Percentiles rank a stretch among this genome's conserved stretches.
These are phyloP conservation scores for Hypoxylon sp. DNA, from an alignment of 2,329 filamentous ascomycete genomes.

Conservation along the genomic window DNA sequence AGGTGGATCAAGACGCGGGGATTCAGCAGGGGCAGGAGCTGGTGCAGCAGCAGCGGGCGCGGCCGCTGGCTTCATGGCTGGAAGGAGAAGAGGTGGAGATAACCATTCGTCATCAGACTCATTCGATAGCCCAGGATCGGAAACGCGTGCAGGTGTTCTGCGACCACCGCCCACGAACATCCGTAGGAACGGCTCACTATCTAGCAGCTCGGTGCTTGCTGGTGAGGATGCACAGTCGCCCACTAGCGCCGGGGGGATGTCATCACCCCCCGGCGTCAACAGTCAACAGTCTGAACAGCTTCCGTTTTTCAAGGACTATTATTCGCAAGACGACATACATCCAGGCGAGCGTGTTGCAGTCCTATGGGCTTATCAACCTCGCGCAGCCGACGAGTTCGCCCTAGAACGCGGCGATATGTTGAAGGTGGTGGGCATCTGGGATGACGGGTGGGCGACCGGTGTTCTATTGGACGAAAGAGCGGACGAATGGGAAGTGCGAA, in stretches of 20 bases:
- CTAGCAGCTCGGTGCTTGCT: constrained; percentile 82
- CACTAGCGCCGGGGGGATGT: constrained; percentile 77
- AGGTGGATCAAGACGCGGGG: constrained; percentile 61
- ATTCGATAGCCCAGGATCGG: constrained; percentile 78
- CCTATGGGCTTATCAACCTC: constrained; percentile 96
- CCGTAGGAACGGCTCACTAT: constrained; percentile 88
- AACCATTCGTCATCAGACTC: constrained; percentile 78
- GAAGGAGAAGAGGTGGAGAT: constrained; percentile 60
- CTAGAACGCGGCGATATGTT: constrained; percentile 97
- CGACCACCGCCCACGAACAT: constrained; percentile 68
- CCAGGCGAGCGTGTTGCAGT: constrained; percentile 90
- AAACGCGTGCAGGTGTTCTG: constrained; percentile 66
- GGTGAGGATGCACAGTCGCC: constrained; percentile 80
- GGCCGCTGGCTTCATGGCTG: constrained; percentile 61
- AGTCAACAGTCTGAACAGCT: constrained; percentile 96
- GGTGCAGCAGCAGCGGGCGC: constrained; percentile 61
- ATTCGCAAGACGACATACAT: constrained; percentile 95
- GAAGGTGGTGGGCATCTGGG: constrained; percentile 98
- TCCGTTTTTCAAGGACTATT: constrained; percentile 98
- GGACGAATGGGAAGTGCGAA: constrained; percentile 86
- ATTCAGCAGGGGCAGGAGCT: constrained; percentile 58
- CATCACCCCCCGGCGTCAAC: constrained; percentile 83
- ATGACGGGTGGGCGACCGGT: constrained; percentile 98
- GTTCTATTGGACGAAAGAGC: constrained; percentile 83
- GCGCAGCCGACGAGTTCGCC: constrained; percentile 91